Evolutionary conservation across 805 yeast species (phyloP).

Genomic region (Kuraishia borneana): DNA sequence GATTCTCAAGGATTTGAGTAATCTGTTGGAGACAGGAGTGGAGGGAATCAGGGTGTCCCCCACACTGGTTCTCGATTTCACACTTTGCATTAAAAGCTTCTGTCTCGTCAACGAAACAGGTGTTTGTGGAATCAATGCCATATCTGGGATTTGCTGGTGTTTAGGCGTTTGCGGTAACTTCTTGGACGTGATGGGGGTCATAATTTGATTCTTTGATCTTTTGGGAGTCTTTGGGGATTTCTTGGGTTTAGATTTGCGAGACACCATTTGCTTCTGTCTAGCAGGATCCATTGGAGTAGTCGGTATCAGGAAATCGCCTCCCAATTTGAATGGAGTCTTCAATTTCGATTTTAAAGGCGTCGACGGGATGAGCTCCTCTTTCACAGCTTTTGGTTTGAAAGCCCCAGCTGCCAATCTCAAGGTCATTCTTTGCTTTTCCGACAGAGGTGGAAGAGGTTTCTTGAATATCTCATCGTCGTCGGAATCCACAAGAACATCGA

Average conservation of each 20-base stretch:
- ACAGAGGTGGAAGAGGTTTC: background rate
- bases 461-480: background rate
- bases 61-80: background rate
- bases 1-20: background rate
- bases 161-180: background rate
- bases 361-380: background rate
- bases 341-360: background rate
- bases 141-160: background rate
- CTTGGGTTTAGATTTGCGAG: too few species aligned
- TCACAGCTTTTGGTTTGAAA: background rate
- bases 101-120: background rate
- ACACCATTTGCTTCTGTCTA: background rate
- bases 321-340: background rate
- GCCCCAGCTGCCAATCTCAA: background rate
- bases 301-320: background rate
- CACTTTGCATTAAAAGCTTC: background rate
- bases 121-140: background rate
- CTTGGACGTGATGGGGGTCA: background rate
- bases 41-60: background rate
- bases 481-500: background rate
- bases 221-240: background rate
- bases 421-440: background rate
- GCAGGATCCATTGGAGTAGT: background rate
- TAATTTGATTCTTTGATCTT: background rate
- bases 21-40: background rate